These are phyloP conservation scores for Xylaria sp. DNA, from an alignment of 2,329 filamentous ascomycete species.

Conservation along the genomic window DNA sequence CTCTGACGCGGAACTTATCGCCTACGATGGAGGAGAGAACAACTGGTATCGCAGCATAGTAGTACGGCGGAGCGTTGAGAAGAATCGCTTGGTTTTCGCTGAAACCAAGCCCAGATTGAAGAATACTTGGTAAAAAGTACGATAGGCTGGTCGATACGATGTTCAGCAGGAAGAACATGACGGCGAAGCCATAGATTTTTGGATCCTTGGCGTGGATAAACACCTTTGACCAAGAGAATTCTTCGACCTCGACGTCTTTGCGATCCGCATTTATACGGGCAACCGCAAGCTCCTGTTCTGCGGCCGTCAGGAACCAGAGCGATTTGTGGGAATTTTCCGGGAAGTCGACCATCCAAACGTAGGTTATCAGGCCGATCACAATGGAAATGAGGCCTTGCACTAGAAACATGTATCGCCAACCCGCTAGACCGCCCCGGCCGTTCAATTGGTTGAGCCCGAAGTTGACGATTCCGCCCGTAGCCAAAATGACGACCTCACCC, in stretches of 20 bases:
- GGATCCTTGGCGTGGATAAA: slow-evolving; percentile 65
- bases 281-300: slow-evolving; percentile 66
- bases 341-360: slow-evolving; percentile 78
- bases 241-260: slow-evolving; percentile 66
- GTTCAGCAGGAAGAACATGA: slow-evolving; percentile 73
- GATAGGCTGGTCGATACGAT: slow-evolving; percentile 71
- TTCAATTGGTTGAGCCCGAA: slow-evolving; percentile 73
- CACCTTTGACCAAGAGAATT: slow-evolving; percentile 65
- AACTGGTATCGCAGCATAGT: slow-evolving; percentile 72
- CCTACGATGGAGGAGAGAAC: slow-evolving; percentile 70
- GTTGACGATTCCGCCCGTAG: slow-evolving; percentile 74
- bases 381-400: slow-evolving; percentile 71
- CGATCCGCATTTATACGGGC: slow-evolving; percentile 69
- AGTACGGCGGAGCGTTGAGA: slow-evolving; percentile 73
- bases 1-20: slow-evolving; percentile 68
- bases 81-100: slow-evolving; percentile 64
- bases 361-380: slow-evolving; percentile 67
- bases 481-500: slow-evolving; percentile 71
- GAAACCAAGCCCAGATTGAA: slow-evolving; percentile 66
- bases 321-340: slow-evolving; percentile 68
- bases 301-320: slow-evolving; percentile 65
- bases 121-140: slow-evolving; percentile 72
- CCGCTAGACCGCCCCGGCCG: slow-evolving; percentile 63
- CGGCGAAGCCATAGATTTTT: slow-evolving; percentile 72
- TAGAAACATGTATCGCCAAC: slow-evolving; percentile 77